Evolutionary conservation across 176 grass and related monocot species (phyloP), one percentile per base, ranked within the genome.

Genomic region (Aegilops bicornis): DNA sequence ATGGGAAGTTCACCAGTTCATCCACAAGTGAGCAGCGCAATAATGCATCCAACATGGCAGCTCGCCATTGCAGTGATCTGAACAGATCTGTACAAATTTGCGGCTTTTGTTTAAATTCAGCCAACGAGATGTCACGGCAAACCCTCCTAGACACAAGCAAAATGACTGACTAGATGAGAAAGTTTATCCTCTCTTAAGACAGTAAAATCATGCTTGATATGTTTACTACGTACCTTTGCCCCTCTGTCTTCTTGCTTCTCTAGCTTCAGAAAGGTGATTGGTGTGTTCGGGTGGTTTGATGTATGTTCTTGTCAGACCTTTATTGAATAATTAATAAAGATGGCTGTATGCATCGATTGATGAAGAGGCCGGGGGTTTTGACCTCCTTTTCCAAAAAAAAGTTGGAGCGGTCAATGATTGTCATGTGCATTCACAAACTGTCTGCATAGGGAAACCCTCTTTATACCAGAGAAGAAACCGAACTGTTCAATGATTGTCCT

Each of bases 11-110:
- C 47, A 52, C 15, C 15, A 6, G 50, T 8, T 77, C 71, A 63
- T 82, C 70, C 78, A 76, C 29, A 82, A 81, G 47, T 56, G 14
- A 76, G 61, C 48, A 82, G 22, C 69, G 60, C 19, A 62, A 59
- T 89, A 76, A 89, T 29, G 70, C 47, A 89, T 77, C 71, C 30
- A 42, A 30, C 16, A 82, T n/a, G 33, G 66, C 3, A 77, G 60
- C 37, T 47, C 10, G 15, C 17, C 15, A 52, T 45, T 45, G 4
- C 0, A 14, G 1, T 45, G 43, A 45, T 13, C 43, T 45, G 43
- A 45, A 45, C 11, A 45, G 43, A 0, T 45, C 0, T 45, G 43
- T 45, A 45, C 43, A 45, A 43, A 12, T 12, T 43, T 12, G 10
- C 42, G 1, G 42, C 10, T 0, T 43, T 43, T 43, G 42, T 43